These are phyloP conservation scores for Schizonepeta tenuifolia DNA, from an alignment of 257 asterid species.

Conservation along the genomic window DNA sequence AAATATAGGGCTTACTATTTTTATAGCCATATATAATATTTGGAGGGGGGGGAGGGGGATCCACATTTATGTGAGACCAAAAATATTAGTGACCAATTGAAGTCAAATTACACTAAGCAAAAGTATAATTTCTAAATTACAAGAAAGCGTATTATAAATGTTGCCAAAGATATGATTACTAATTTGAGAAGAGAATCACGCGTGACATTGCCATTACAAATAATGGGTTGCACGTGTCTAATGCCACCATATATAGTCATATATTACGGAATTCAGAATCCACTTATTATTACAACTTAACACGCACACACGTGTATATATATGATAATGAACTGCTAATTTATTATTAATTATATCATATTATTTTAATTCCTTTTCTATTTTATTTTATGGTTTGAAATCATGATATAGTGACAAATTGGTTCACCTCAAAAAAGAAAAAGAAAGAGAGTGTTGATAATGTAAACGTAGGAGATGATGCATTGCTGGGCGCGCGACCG, in stretches of 20 bases:
- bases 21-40: not conserved
- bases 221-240: not conserved
- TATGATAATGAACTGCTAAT: not conserved
- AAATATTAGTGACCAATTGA: not conserved
- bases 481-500: constrained; percentile 11
- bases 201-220: not conserved
- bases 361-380: not conserved
- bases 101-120: not conserved
- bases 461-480: not conserved
- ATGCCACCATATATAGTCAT: not conserved
- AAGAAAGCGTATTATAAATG: not conserved
- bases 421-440: not conserved
- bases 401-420: not conserved
- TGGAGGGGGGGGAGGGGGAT: not conserved
- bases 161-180: not conserved
- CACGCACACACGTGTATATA: too few species aligned
- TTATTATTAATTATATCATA: not conserved
- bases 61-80: not conserved
- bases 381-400: not conserved
- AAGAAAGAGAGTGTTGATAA: not conserved
- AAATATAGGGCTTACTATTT: not conserved
- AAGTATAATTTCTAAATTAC: not conserved
- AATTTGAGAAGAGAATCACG: not conserved
- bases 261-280: not conserved
- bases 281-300: too few species aligned